Conservation (phyloP, 2,329 filamentous ascomycete genomes). For the Bipolaris cookei region DNA sequence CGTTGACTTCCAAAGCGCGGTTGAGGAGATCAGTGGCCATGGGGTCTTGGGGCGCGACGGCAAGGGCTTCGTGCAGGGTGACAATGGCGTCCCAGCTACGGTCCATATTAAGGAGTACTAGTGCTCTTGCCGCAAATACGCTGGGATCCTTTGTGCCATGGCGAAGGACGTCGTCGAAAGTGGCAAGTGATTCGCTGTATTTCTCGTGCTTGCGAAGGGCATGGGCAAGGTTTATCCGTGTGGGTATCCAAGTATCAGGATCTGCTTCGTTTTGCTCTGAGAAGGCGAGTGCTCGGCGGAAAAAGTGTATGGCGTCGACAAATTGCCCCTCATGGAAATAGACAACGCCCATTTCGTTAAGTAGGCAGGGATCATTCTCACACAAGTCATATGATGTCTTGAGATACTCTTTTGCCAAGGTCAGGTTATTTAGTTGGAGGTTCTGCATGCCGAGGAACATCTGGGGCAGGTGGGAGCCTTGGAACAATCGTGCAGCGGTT, state of each 20-base stretch:
- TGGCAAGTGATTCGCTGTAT: constrained; percentile 72
- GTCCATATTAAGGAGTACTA: constrained; percentile 80
- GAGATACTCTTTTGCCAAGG: constrained; percentile 90
- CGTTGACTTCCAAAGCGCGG: constrained; percentile 64
- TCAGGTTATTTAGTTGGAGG: constrained; percentile 92
- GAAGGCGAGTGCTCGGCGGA: constrained; percentile 76
- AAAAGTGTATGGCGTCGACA: constrained; percentile 76
- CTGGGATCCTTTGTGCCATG: constrained; percentile 79
- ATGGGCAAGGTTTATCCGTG: constrained; percentile 87
- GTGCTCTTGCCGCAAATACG: constrained; percentile 81
- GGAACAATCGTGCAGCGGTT: constrained; percentile 91
- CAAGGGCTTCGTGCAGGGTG: constrained; percentile 83
- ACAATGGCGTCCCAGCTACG: constrained; percentile 78
- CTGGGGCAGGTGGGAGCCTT: constrained; percentile 94
- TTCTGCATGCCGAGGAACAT: constrained; percentile 99
- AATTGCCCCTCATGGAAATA: constrained; percentile 88
- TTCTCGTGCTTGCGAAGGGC: constrained; percentile 76
- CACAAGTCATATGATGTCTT: constrained; percentile 86
- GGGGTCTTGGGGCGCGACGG: constrained; percentile 78
- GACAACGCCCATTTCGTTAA: constrained; percentile 97
- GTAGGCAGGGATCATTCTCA: constrained; percentile 81
- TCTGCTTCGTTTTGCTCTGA: constrained; percentile 83
- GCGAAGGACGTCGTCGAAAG: constrained; percentile 87
- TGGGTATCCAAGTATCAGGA: constrained; percentile 80
- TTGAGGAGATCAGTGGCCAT: constrained; percentile 80